Base-by-base conservation (phyloP, 352 stramenopile genomes). In the Phytophthora nicotianae region DNA sequence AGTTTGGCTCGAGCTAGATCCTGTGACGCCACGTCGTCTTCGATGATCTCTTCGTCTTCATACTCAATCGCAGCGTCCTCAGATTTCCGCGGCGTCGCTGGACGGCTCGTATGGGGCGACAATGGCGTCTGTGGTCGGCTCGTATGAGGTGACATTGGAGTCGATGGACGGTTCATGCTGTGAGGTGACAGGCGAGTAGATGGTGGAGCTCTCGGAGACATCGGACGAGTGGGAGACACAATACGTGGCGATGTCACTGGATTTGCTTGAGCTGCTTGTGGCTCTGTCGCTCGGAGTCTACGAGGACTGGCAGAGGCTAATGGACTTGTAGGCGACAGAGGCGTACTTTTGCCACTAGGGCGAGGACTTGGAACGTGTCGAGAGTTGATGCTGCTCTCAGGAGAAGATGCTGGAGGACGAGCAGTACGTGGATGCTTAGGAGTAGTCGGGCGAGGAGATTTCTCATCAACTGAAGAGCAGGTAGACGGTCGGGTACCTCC, bases 41-140 rank as follows among this genome's bases (percentile, higher is more conserved):
- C 72, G 7, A 83, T 23, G 14, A 71, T 48, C 49, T 81, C 71
- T 17, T 79, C 75, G 16, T 80, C 73, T 59, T 84, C 75, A 14
- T 74, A 80, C 45, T 82, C 75, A 26, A 72, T 42, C 8, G 60
- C 61, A 40, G 40, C 8, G 6, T 80, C 63, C 23, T 62, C 51
- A 48, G 8, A 23, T 53, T 38, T 62, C 7, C 37, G 29, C 17
- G 49, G 33, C 17, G 48, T 62, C 5, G 37, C 33, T 24, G 53
- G 53, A 16, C 47, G 51, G 23, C 35, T 68, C 14, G 29, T 51
- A 4, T 66, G 59, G 17, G 61, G 60, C 33, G 50, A 57, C 16
- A 43, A 21, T 17, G 50, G 45, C 0, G 51, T 48, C 17, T 21
- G 16, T 16, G 19, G 40, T 16, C 40, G 19, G 16, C 40, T 46